Base-by-base conservation (phyloP, 257 asterid genomes). In the Gentiana macrophylla region DNA sequence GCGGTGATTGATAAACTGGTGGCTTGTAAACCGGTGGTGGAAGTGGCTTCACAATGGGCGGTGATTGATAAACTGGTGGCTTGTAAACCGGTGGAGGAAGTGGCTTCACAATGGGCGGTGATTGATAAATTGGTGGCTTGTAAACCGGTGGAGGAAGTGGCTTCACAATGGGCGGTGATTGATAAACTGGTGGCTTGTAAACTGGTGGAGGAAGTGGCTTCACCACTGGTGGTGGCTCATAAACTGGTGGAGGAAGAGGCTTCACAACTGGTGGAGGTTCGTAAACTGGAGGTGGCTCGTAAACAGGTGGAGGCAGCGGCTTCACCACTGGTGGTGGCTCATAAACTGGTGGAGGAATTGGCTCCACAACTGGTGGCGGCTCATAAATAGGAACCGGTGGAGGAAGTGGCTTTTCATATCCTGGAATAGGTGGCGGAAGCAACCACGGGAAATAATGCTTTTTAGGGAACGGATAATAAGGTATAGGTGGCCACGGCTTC, bases 121-220 rank as follows among this genome's bases (percentile, higher is more conserved):
- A 10, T 10, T 41, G 5, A 5, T 41, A 5, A 4, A 69, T 66
- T 10, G 46, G 46, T 41, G 46, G 46, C 9, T 41, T 41, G 9
- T 41, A 41, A 9, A 52, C 58, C 0, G 82, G 72, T 0, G 85
- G 82, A 12, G 77, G 79, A 2, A 64, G 72, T 10, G 84, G 73
- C 57, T 72, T 69, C 46, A 41, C 46, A 41, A 5, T 5, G 9
- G 9, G 9, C 6, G 46, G 46, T 41, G 46, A 10, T 10, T 41
- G 5, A 5, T 41, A 5, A 5, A 41, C 46, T 10, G 46, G 46
- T 41, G 46, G 45, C 9, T 41, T 41, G 24, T 24, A 24, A 13
- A 62, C 58, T 1, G 82, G 72, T 0, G 85, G 82, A 12, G 77
- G 79, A 2, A 64, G 72, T 10, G 84, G 73, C 57, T 72, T 69